phyloP scores from a whole-genome alignment of 768 basidiomycete species.

The Phylloporus sp. region DNA sequence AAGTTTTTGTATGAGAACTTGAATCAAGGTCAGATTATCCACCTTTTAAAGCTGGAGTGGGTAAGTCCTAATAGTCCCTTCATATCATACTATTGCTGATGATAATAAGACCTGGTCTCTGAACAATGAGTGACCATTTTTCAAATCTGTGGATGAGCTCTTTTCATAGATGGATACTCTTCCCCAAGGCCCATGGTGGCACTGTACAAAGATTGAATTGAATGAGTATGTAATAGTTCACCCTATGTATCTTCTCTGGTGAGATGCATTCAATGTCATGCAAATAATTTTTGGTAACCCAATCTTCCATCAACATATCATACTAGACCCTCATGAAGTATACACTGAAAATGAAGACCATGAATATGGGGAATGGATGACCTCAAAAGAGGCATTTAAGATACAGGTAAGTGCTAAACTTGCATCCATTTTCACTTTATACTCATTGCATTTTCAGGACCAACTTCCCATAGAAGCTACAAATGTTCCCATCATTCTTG shows the following conservation, averaged over 20 bases:
- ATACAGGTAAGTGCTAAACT: neutral
- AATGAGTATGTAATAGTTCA: neutral
- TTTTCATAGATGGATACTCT: neutral
- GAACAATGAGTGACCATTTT: neutral
- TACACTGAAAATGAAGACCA: neutral
- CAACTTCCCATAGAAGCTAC: constrained; percentile 6
- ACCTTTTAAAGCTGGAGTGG: neutral
- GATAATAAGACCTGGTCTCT: neutral
- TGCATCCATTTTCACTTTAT: neutral
- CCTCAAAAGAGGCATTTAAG: neutral
- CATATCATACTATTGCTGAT: accelerated
- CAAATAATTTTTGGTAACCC: neutral
- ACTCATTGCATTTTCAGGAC: neutral
- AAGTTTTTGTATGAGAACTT: neutral
- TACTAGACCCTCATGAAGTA: neutral
- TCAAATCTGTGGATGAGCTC: neutral
- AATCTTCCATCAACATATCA: neutral
- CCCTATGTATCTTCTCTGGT: neutral
- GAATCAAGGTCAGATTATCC: neutral
- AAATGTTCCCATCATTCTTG: constrained; percentile 27
- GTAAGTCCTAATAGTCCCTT: neutral
- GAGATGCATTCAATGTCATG: neutral
- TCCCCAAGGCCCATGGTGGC: neutral
- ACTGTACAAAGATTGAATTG: neutral
- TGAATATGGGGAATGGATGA: neutral